phyloP scores from a whole-genome alignment of 331 rosid genomes.

The Telfairia occidentalis region DNA sequence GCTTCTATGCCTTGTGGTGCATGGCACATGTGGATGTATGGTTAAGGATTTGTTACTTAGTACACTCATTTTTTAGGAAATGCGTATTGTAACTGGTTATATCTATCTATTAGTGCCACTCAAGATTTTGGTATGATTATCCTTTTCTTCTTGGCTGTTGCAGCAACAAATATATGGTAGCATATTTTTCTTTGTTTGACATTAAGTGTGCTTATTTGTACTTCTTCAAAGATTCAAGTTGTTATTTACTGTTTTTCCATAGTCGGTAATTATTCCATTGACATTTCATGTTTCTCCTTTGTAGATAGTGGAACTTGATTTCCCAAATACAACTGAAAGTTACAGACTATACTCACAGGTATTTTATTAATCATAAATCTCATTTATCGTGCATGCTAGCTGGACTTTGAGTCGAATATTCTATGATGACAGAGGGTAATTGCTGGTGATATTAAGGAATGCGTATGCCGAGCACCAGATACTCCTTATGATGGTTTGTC shows the following conservation, averaged over 20 bases:
- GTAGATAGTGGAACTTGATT: constrained; percentile 78
- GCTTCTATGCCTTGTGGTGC: too few relatives aligned
- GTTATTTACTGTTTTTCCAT: neutral
- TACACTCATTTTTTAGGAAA: too few relatives aligned
- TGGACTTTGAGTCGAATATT: constrained; percentile 18
- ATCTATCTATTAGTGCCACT: too few relatives aligned
- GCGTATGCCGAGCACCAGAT: constrained; percentile 98
- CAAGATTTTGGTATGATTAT: neutral
- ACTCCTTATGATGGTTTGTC: constrained; percentile 89
- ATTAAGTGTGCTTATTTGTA: neutral
- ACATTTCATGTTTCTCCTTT: constrained; percentile 8
- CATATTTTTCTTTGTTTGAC: neutral
- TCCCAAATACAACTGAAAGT: constrained; percentile 91
- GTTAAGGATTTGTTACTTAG: too few relatives aligned
- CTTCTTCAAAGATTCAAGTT: neutral
- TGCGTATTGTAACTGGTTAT: too few relatives aligned
- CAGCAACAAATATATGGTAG: neutral
- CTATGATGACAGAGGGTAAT: constrained; percentile 64
- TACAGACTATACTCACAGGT: constrained; percentile 93
- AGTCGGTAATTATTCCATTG: constrained; percentile 11
- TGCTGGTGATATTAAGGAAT: constrained; percentile 93
- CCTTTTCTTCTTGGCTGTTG: neutral
- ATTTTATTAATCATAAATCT: constrained; percentile 21
- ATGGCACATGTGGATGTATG: too few relatives aligned
- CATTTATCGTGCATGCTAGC: constrained; percentile 13